Percentiles rank a stretch among this genome's conserved stretches.
phyloP scores from a whole-genome alignment of 164 flowering plant species.

The Pachysandra terminalis region DNA sequence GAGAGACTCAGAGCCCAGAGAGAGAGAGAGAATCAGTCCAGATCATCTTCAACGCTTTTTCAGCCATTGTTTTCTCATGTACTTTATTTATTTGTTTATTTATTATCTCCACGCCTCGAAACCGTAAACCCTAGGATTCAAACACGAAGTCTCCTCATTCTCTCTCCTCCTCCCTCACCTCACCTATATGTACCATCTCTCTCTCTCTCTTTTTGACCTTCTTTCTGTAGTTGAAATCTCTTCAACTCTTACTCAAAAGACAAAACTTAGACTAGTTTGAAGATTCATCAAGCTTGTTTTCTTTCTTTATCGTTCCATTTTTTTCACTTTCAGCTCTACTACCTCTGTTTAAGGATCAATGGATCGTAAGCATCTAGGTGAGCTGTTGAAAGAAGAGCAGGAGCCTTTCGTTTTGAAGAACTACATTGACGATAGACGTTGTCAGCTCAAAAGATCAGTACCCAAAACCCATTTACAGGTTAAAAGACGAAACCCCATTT shows the following conservation, averaged over 20 bases:
- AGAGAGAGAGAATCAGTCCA: not conserved
- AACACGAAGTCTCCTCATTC: slow-evolving; percentile 5
- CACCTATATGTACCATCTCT: not conserved
- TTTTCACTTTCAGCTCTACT: slow-evolving; percentile 1
- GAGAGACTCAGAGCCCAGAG: not conserved
- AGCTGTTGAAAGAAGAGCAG: slow-evolving; percentile 74
- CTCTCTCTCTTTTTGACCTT: not conserved
- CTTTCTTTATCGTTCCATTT: not conserved
- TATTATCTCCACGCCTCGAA: not conserved
- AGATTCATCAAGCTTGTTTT: not conserved
- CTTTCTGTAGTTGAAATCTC: not conserved
- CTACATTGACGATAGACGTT: slow-evolving; percentile 53
- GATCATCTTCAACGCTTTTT: not conserved
- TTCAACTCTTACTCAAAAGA: not conserved
- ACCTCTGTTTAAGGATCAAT: no score
- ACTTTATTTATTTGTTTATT: not conserved
- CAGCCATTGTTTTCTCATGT: not conserved
- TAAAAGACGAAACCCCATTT: slow-evolving; percentile 42
- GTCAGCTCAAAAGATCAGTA: slow-evolving; percentile 26
- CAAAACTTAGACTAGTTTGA: not conserved
- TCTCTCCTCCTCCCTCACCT: not conserved
- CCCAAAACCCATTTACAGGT: slow-evolving; percentile 25
- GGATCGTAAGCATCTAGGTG: slow-evolving; percentile 52
- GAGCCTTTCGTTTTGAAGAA: slow-evolving; percentile 73
- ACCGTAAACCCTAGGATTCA: slow-evolving; percentile 3